phyloP scores from a whole-genome alignment of 2,329 filamentous ascomycete genomes.

The Fusarium continuum region DNA sequence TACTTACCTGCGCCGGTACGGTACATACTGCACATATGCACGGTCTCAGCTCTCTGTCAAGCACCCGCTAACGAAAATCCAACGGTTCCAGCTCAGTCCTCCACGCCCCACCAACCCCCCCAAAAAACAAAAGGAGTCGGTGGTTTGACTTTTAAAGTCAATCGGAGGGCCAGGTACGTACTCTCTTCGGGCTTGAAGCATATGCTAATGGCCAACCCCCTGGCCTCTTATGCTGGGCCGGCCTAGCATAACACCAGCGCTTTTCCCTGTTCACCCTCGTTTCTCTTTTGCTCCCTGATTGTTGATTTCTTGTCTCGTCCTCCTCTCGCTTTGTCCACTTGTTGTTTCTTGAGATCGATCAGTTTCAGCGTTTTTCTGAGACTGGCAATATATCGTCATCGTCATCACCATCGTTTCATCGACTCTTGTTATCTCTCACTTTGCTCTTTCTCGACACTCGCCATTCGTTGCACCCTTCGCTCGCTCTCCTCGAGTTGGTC shows the following conservation, averaged over 20 bases:
- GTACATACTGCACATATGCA: too few relatives aligned
- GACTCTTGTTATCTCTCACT: slow-evolving; percentile 28
- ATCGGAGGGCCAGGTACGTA: slow-evolving; percentile 22
- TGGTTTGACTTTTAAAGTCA: slow-evolving; percentile 17
- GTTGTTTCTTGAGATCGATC: slow-evolving; percentile 13
- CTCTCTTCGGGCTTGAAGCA: neutral
- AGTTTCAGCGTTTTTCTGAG: slow-evolving; percentile 12
- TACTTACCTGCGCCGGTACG: too few relatives aligned
- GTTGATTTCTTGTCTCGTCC: slow-evolving; percentile 25
- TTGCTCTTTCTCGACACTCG: slow-evolving; percentile 25
- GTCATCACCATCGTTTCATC: slow-evolving; percentile 7
- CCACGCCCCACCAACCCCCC: too few relatives aligned
- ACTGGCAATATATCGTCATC: slow-evolving; percentile 10
- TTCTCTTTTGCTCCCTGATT: slow-evolving; percentile 25
- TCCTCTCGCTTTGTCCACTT: slow-evolving; percentile 23
- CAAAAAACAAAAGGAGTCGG: slow-evolving; percentile 18
- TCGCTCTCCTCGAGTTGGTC: slow-evolving; percentile 12
- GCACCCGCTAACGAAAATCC: slow-evolving; percentile 5
- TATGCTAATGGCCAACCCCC: slow-evolving; percentile 24
- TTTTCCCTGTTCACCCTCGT: slow-evolving; percentile 28
- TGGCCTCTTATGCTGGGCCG: slow-evolving; percentile 32
- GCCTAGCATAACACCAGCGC: slow-evolving; percentile 34
- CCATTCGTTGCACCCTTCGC: slow-evolving; percentile 17
- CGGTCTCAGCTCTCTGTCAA: neutral
- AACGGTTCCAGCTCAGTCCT: slow-evolving; percentile 8